Conservation (phyloP, 176 grass and related monocot species). For the Bromus sterilis region DNA sequence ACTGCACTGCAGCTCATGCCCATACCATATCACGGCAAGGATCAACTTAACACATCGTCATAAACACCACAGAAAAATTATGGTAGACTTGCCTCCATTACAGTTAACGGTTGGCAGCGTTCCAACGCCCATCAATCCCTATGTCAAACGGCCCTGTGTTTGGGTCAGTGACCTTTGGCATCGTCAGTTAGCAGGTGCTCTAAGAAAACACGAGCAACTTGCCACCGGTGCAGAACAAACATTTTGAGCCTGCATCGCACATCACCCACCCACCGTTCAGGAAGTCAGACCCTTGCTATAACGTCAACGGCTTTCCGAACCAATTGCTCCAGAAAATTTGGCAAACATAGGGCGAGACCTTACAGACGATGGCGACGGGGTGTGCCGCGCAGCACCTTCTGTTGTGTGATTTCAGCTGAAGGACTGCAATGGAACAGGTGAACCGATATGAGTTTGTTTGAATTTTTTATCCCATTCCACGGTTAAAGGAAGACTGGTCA, state of each 20-base stretch:
- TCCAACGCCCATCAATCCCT: background rate
- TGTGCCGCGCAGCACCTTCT: background rate
- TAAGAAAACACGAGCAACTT: constrained; percentile 40
- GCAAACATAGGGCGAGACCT: background rate
- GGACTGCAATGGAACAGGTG: background rate
- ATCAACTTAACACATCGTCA: background rate
- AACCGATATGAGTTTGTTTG: background rate
- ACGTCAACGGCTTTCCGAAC: background rate
- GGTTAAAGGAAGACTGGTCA: background rate
- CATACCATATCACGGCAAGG: background rate
- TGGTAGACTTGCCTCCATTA: background rate
- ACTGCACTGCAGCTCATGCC: background rate
- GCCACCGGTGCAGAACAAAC: background rate
- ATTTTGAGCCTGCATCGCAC: background rate
- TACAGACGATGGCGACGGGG: background rate
- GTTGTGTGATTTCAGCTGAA: background rate
- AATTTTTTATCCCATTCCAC: background rate
- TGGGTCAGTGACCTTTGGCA: background rate
- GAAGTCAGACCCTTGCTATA: constrained; percentile 9
- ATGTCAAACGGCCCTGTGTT: constrained; percentile 4
- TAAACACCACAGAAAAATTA: too few relatives aligned
- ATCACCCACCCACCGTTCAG: background rate
- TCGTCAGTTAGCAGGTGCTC: constrained; percentile 29
- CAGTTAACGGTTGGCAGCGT: background rate
- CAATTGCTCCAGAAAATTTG: background rate